phyloP scores from a whole-genome alignment of 768 basidiomycete genomes.

The Cyathus striatus region DNA sequence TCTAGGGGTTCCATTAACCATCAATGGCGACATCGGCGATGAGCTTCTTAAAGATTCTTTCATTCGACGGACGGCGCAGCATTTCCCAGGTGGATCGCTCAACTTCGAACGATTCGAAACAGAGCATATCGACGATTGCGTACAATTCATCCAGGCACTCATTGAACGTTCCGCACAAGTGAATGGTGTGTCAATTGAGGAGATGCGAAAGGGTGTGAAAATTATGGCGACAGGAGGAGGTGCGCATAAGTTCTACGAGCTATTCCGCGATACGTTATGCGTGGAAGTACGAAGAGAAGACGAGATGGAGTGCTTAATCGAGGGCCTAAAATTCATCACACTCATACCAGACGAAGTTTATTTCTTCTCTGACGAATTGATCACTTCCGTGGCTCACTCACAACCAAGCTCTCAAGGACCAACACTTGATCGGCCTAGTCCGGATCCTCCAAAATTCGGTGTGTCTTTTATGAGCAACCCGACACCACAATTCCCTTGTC shows the following conservation, averaged over 20 bases:
- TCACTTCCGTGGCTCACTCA: slow-evolving; percentile 53
- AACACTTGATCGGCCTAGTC: slow-evolving; percentile 76
- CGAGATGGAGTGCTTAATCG: slow-evolving; percentile 98
- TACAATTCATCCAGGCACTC: slow-evolving; percentile 81
- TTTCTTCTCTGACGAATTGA: slow-evolving; percentile 97
- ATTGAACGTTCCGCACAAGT: slow-evolving; percentile 81
- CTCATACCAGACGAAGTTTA: slow-evolving; percentile 97
- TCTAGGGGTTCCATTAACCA: slow-evolving; percentile 22
- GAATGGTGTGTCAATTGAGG: slow-evolving; percentile 82
- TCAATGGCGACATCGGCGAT: slow-evolving; percentile 24
- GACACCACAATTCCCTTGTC: slow-evolving; percentile 86
- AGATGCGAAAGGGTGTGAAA: slow-evolving; percentile 91
- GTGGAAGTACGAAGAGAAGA: slow-evolving; percentile 91
- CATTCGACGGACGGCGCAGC: slow-evolving; percentile 66
- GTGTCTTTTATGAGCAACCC: slow-evolving; percentile 85
- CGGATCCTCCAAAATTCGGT: slow-evolving; percentile 83
- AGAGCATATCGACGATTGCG: slow-evolving; percentile 75
- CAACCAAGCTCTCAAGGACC: slow-evolving; percentile 10
- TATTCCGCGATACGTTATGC: slow-evolving; percentile 65
- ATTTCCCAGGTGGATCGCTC: slow-evolving; percentile 93
- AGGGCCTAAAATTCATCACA: slow-evolving; percentile 92
- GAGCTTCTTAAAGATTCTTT: slow-evolving; percentile 56
- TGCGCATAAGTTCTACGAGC: slow-evolving; percentile 88
- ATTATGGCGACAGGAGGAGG: slow-evolving; percentile 99
- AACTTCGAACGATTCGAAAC: slow-evolving; percentile 99